Conservation (phyloP, 1,284 basidiomycete genomes). For the Trichosporon ovoides region DNA sequence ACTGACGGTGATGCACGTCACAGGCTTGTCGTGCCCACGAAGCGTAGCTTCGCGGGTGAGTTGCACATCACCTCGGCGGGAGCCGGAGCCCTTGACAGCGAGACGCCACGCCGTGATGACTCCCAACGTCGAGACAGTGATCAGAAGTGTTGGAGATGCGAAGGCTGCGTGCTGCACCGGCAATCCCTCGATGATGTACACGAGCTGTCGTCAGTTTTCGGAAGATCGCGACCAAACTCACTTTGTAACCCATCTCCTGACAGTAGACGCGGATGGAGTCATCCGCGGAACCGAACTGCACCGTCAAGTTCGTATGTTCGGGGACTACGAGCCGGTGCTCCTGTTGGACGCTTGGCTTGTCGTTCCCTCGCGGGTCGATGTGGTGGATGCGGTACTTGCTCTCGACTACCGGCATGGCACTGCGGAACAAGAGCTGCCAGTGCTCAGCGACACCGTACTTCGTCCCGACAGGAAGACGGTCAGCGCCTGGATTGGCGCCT, state of each 20-base stretch:
- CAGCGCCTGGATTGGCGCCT: constrained; percentile 50
- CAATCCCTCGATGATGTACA: constrained; percentile 68
- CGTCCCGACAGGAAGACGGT: constrained; percentile 63
- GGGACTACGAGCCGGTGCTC: constrained; percentile 28
- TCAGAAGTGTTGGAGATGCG: constrained; percentile 62
- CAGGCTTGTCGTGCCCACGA: constrained; percentile 65
- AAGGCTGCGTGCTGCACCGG: constrained; percentile 70
- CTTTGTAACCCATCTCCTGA: constrained; percentile 40
- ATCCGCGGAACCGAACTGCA: constrained; percentile 47
- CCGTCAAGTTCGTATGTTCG: constrained; percentile 22
- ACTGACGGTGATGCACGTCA: constrained; percentile 68
- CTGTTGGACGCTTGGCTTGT: constrained; percentile 28
- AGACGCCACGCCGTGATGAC: constrained; percentile 74
- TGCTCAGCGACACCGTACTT: constrained; percentile 72
- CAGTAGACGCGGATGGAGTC: constrained; percentile 37
- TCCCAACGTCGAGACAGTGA: constrained; percentile 72
- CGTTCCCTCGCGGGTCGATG: constrained; percentile 28
- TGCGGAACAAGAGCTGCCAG: constrained; percentile 44
- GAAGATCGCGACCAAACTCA: constrained; percentile 1
- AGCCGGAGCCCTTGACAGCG: constrained; percentile 29
- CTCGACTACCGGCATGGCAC: constrained; percentile 45
- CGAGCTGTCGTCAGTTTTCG: constrained; percentile 54
- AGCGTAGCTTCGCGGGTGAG: constrained; percentile 64
- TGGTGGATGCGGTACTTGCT: constrained; percentile 59
- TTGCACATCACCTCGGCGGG: constrained; percentile 31